Evolutionary conservation across 441 rosid genomes (phyloP).

Genomic region (Gossypium davidsonii): DNA sequence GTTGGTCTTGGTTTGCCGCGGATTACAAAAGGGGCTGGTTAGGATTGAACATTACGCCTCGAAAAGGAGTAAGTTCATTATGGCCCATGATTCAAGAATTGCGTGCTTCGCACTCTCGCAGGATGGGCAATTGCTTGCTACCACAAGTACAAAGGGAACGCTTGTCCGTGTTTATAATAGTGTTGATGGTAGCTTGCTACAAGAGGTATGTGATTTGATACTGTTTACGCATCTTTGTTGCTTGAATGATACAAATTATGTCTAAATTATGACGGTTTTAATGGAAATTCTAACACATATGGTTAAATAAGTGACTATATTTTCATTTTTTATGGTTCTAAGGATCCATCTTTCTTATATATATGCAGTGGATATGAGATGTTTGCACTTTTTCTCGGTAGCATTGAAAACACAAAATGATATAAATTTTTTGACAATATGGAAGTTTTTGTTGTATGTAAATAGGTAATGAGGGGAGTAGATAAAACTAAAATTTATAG

Average conservation of each 20-base stretch:
- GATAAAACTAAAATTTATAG: constrained; percentile 71
- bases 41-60: constrained; percentile 80
- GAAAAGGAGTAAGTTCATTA: constrained; percentile 73
- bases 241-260: no score
- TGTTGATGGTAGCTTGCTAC: constrained; percentile 63
- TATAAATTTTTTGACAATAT: neutral
- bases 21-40: constrained; percentile 85
- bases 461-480: constrained; percentile 63
- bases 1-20: constrained; percentile 75
- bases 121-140: constrained; percentile 77
- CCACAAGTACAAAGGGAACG: constrained; percentile 83
- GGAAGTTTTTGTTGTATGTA: neutral
- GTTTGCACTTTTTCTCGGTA: neutral
- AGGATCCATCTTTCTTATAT: no score
- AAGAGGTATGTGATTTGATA: constrained; percentile 48
- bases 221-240: no score
- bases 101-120: constrained; percentile 42
- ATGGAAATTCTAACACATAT: no score
- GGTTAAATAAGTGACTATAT: no score
- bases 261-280: no score
- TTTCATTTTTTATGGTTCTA: no score
- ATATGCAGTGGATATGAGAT: neutral
- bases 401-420: neutral
- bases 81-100: constrained; percentile 91
- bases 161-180: constrained; percentile 67